phyloP scores from a whole-genome alignment of 257 asterid species.

The Nicotiana undulata region DNA sequence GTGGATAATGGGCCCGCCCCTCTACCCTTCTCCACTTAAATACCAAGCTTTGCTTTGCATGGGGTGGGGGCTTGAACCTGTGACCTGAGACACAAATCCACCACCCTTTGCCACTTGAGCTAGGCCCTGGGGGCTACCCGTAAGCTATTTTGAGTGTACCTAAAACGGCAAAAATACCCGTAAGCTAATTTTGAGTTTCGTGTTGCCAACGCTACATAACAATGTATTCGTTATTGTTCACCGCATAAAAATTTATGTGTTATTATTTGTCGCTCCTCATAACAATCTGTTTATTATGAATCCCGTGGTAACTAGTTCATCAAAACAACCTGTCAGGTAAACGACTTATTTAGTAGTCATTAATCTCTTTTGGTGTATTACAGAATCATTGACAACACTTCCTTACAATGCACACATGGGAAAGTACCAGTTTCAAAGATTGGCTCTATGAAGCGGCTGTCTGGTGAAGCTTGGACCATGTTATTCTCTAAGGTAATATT shows the following conservation, averaged over 20 bases:
- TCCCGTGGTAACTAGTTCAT: not conserved
- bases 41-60: too few species aligned
- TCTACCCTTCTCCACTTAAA: too few species aligned
- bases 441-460: conserved; percentile 72
- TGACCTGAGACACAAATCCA: too few species aligned
- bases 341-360: not conserved
- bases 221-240: not conserved
- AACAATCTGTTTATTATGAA: not conserved
- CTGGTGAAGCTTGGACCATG: conserved; percentile 82
- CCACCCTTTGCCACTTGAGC: too few species aligned
- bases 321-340: not conserved
- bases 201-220: not conserved
- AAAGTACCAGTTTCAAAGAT: conserved; percentile 73
- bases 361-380: conserved; percentile 12
- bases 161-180: not conserved
- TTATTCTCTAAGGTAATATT: conserved; percentile 62
- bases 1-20: too few species aligned
- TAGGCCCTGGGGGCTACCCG: too few species aligned
- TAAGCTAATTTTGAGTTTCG: not conserved
- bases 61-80: too few species aligned
- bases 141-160: too few species aligned
- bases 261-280: not conserved
- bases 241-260: not conserved
- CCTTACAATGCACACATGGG: conserved; percentile 77
- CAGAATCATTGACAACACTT: conserved; percentile 79